Conservation (phyloP, 2,329 filamentous ascomycete genomes). For the Ilyonectria sp. region DNA sequence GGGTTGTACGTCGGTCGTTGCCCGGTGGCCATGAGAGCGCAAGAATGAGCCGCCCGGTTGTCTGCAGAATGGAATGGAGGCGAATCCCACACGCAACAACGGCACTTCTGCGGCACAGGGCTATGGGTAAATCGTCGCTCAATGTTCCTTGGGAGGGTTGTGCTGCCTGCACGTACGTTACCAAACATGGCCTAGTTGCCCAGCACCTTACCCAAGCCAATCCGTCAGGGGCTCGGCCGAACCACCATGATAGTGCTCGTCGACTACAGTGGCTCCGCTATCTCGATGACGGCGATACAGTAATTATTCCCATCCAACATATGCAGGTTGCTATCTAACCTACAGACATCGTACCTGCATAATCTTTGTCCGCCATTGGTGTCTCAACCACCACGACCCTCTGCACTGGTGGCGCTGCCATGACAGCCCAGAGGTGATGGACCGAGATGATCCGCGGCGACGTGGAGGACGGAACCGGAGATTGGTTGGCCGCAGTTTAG, state of each 20-base stretch:
- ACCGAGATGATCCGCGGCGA: slow-evolving; percentile 17
- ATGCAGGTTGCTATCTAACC: not conserved
- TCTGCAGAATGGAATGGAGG: slow-evolving; percentile 15
- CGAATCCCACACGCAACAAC: slow-evolving; percentile 22
- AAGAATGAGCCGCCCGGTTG: slow-evolving; percentile 18
- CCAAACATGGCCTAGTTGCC: slow-evolving; percentile 3
- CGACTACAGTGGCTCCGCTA: not conserved
- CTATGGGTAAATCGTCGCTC: not conserved
- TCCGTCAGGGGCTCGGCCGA: slow-evolving; percentile 3
- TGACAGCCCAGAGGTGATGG: slow-evolving; percentile 13
- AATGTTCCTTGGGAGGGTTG: slow-evolving; percentile 1
- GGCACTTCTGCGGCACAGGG: slow-evolving; percentile 25
- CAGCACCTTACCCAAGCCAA: not conserved
- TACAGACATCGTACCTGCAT: not conserved
- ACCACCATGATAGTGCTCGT: not conserved
- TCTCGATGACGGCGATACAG: not conserved
- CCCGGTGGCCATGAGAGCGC: slow-evolving; percentile 16
- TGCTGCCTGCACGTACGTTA: not conserved
- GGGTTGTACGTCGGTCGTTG: slow-evolving; percentile 1
- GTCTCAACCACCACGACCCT: not conserved
- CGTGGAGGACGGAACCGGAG: not conserved
- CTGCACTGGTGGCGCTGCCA: slow-evolving; percentile 13
- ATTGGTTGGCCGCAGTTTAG: slow-evolving; percentile 19
- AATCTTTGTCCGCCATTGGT: slow-evolving; percentile 4
- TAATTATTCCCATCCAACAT: not conserved